These are phyloP conservation scores for Rubia occidens DNA, from an alignment of 305 asterid species.

Conservation along the genomic window DNA sequence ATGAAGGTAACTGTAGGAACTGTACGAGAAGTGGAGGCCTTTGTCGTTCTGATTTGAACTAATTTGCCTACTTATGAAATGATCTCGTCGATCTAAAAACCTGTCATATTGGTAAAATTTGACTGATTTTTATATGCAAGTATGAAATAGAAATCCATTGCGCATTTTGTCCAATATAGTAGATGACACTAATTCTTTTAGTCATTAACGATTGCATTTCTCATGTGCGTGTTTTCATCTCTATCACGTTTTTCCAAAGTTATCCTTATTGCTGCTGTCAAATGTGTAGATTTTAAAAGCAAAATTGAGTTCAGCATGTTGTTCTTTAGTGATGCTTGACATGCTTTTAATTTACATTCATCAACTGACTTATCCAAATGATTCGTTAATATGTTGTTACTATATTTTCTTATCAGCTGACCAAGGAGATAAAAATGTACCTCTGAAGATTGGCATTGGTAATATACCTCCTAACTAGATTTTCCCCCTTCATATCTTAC, in stretches of 20 bases:
- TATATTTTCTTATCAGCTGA: constrained; percentile 15
- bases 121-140: no score
- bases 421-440: constrained; percentile 8
- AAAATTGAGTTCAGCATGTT: neutral
- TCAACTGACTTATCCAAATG: neutral
- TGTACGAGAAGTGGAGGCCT: constrained; percentile 26
- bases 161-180: neutral
- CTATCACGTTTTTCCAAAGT: no score
- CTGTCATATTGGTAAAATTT: constrained; percentile 16
- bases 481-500: neutral
- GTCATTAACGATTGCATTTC: neutral
- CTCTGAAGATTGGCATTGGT: constrained; percentile 41
- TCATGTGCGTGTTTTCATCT: no score
- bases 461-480: constrained; percentile 5
- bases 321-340: neutral
- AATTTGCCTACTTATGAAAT: constrained; percentile 20
- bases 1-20: constrained; percentile 23
- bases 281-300: neutral
- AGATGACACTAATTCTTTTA: neutral
- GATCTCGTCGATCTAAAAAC: constrained; percentile 11
- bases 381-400: constrained; percentile 6
- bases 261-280: neutral
- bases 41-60: constrained; percentile 17
- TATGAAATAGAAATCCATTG: neutral
- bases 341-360: neutral